Percentiles rank a stretch among this genome's conserved stretches.
phyloP scores from a whole-genome alignment of 2,329 filamentous ascomycete species.

The Allantophomopsis lycopodina region DNA sequence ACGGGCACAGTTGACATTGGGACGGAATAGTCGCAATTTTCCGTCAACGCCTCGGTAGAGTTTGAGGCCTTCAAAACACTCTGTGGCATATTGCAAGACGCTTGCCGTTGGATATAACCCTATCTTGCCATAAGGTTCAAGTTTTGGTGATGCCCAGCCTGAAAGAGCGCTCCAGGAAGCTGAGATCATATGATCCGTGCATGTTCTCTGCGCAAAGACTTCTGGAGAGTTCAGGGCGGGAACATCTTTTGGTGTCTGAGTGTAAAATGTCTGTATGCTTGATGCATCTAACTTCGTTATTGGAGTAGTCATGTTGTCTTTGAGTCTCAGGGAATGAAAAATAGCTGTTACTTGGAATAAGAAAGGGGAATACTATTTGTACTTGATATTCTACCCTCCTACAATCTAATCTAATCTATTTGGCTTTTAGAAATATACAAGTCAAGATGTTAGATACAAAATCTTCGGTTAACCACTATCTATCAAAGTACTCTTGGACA shows the following conservation, averaged over 20 bases:
- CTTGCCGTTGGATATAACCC: slow-evolving; percentile 44
- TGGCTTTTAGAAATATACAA: too few relatives aligned
- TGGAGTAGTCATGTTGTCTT: too few relatives aligned
- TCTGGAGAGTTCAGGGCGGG: slow-evolving; percentile 22
- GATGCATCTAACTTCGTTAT: slow-evolving; percentile 36
- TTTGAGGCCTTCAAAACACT: slow-evolving; percentile 57
- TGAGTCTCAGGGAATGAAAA: too few relatives aligned
- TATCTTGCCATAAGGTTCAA: slow-evolving; percentile 43
- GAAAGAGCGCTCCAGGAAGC: slow-evolving; percentile 35
- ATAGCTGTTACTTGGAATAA: too few relatives aligned
- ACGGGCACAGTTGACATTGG: slow-evolving; percentile 39
- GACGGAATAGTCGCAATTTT: slow-evolving; percentile 42
- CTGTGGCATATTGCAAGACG: slow-evolving; percentile 50
- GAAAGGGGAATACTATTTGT: too few relatives aligned
- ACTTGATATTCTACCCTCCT: too few relatives aligned
- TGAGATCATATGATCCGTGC: slow-evolving; percentile 49
- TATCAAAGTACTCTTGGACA: too few relatives aligned
- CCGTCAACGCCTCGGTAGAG: slow-evolving; percentile 44
- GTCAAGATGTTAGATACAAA: too few relatives aligned
- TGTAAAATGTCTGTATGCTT: slow-evolving; percentile 36
- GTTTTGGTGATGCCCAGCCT: slow-evolving; percentile 43
- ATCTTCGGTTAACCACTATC: too few relatives aligned
- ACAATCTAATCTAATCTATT: too few relatives aligned
- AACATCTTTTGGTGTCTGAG: slow-evolving; percentile 30
- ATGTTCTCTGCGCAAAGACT: slow-evolving; percentile 11